Conservation (phyloP, 441 rosid species). For the Corymbia citriodora region DNA sequence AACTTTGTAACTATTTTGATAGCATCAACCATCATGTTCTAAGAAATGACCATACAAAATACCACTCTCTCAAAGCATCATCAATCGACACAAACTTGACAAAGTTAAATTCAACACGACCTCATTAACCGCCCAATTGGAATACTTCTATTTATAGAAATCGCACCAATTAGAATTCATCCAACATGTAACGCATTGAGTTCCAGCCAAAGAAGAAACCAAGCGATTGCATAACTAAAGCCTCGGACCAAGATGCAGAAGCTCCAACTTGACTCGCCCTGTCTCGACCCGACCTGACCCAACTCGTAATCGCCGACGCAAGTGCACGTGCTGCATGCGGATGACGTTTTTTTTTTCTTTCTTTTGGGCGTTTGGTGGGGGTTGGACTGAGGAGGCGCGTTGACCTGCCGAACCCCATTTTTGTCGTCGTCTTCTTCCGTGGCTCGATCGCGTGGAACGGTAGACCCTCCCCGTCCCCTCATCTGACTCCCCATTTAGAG, state of each 20-base stretch:
- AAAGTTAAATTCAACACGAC: not conserved
- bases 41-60: not conserved
- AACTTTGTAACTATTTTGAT: too few relatives aligned
- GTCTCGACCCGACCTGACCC: fast-evolving
- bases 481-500: not conserved
- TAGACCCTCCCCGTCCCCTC: not conserved
- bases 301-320: too few relatives aligned
- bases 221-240: not conserved
- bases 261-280: fast-evolving
- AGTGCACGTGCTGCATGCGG: not conserved
- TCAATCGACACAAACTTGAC: fast-evolving
- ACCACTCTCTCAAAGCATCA: not conserved
- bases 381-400: not conserved
- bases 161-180: fast-evolving
- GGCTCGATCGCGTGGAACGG: not conserved
- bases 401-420: fast-evolving
- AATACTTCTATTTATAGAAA: fast-evolving
- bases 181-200: not conserved
- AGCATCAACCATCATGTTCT: fast-evolving
- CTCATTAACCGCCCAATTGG: not conserved
- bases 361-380: not conserved
- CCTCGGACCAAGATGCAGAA: not conserved
- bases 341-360: not conserved
- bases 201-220: not conserved
- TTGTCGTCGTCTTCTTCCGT: not conserved